Evolutionary conservation across 306 rosid species (phyloP).

Genomic region (Quercus bicolor): DNA sequence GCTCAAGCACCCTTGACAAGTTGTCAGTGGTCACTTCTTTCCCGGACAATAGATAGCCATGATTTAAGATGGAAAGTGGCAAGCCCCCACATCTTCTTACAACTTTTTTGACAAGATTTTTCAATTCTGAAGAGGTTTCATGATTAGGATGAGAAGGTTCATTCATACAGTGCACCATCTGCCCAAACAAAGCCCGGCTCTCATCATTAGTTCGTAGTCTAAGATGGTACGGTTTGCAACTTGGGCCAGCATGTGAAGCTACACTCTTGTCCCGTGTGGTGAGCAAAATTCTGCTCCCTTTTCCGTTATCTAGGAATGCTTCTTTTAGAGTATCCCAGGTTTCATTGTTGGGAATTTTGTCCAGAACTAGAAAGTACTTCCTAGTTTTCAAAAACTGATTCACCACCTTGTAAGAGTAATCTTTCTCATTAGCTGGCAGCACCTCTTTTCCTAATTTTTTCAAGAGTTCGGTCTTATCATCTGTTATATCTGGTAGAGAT

Average conservation of each 20-base stretch:
- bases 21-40: neutral
- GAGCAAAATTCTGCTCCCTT: neutral
- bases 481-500: neutral
- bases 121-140: neutral
- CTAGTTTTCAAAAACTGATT: neutral
- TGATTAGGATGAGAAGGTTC: too few relatives aligned
- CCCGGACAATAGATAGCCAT: constrained; percentile 7
- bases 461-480: too few relatives aligned
- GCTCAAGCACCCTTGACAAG: neutral
- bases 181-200: constrained; percentile 22
- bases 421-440: constrained; percentile 5
- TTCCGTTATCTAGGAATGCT: neutral
- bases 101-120: neutral
- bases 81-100: neutral
- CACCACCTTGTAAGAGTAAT: neutral
- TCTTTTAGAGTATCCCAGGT: neutral
- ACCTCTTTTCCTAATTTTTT: neutral
- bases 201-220: constrained; percentile 16
- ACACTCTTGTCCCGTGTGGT: constrained; percentile 3
- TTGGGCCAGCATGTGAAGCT: neutral
- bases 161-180: neutral
- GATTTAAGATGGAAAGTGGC: neutral
- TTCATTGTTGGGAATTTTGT: constrained; percentile 11
- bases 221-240: neutral
- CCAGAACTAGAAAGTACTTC: constrained; percentile 22